Evolutionary conservation across 2,329 filamentous ascomycete genomes (phyloP), one percentile per base, ranked within the genome.

Genomic region (Bipolaris zeicola): DNA sequence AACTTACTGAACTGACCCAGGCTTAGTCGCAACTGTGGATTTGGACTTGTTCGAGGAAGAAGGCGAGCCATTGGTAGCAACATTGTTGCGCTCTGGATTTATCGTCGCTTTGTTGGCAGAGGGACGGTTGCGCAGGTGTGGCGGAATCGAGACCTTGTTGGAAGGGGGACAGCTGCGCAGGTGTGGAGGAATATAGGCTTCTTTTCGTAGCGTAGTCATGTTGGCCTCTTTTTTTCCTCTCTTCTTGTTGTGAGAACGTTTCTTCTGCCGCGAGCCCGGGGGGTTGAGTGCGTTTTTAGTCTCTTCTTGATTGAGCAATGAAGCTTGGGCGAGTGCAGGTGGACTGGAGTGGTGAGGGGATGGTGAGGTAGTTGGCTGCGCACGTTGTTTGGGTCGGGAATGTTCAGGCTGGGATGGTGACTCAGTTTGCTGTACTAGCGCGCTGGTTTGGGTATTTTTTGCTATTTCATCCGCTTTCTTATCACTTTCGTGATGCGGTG

Each of bases 151-250:
- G 6, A 44, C 60, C 26, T 28, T 28, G 20, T 41, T 42, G 45
- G 37, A 43, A 24, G 49, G 22, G 39, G 18, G 31, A 33, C 34
- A 46, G 48, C 62, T 66, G 46, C 68, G 70, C 37, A 68, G 5
- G 44, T 72, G 70, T 8, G 68, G 68, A 13, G 70, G 67, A 16
- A 71, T 22, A n/a, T 58, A 70, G 6, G 45, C 60, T 28, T 50
- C 46, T 6, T 55, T 26, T 7, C 46, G 49, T 8, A 36, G 26
- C 3, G 8, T 11, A 37, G 39, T 31, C 63, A 64, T 67, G 28
- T 50, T 50, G 34, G 24, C 14, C 26, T 48, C 28, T 20, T 44
- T 45, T 10, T 16, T 10, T 1, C 45, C 51, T 11, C 28, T 52
- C 28, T 55, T 57, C 7, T 47, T 42, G 3, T 26, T 62, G 47